phyloP scores from a whole-genome alignment of 2,329 filamentous ascomycete species.

The Beauveria asiatica region DNA sequence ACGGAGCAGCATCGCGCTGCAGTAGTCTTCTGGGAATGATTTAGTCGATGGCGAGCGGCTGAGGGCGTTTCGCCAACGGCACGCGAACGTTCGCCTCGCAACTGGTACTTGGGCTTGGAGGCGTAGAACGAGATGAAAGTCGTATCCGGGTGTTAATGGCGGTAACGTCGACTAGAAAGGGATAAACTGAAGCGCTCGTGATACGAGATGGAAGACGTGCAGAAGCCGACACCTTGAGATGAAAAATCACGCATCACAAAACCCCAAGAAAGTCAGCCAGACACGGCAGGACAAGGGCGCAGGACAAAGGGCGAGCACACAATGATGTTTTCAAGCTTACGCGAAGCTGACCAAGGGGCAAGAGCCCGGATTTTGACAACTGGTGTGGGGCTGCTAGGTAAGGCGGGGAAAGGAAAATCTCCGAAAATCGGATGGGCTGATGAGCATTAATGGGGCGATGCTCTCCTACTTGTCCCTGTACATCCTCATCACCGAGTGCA shows the following conservation, averaged over 20 bases:
- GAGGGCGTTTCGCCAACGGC: not conserved
- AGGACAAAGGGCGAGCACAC: not conserved
- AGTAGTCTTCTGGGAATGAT: not conserved
- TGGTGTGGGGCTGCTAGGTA: too few species aligned
- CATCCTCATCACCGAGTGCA: not conserved
- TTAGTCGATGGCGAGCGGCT: not conserved
- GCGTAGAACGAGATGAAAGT: not conserved
- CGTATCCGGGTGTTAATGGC: not conserved
- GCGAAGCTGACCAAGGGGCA: not conserved
- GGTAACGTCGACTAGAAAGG: not conserved
- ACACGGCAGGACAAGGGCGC: not conserved
- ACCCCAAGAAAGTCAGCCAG: not conserved
- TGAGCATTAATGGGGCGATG: too few species aligned
- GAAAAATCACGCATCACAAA: not conserved
- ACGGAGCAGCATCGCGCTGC: not conserved
- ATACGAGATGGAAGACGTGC: not conserved
- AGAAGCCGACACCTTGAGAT: not conserved
- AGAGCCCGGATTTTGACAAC: too few species aligned
- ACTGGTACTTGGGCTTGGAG: not conserved
- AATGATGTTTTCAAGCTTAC: not conserved
- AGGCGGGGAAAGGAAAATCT: too few species aligned
- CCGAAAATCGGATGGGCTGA: too few species aligned
- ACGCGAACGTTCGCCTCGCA: not conserved
- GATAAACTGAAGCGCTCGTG: not conserved
- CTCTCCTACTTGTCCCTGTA: not conserved